phyloP scores from a whole-genome alignment of 768 basidiomycete genomes.

The Clitopilus hobsonii region DNA sequence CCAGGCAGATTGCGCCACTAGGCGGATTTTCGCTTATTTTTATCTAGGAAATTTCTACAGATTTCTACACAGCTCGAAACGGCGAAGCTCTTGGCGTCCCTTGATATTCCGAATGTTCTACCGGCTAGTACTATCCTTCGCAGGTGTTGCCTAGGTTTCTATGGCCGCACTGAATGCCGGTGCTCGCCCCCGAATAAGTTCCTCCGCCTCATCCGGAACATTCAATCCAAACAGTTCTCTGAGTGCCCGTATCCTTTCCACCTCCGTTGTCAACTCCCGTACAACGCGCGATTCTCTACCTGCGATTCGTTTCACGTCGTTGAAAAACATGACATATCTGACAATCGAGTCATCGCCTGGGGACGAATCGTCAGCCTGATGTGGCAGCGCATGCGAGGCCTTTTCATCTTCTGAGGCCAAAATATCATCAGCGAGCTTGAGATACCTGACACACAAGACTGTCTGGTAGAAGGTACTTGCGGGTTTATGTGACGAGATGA shows the following conservation, averaged over 20 bases:
- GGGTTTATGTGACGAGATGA: slow-evolving; percentile 16
- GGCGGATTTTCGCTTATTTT: too few relatives aligned
- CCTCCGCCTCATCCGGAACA: slow-evolving; percentile 15
- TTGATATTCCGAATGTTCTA: too few relatives aligned
- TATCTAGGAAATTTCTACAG: too few relatives aligned
- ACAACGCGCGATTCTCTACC: slow-evolving; percentile 18
- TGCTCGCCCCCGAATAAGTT: slow-evolving; percentile 17
- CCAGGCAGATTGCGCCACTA: background rate
- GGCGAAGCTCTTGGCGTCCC: too few relatives aligned
- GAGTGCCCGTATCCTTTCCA: slow-evolving; percentile 22
- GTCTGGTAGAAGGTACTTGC: slow-evolving; percentile 18
- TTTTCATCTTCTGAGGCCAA: background rate
- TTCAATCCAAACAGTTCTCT: slow-evolving; percentile 21
- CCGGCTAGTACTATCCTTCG: background rate
- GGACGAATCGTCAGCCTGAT: background rate
- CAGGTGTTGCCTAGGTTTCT: background rate
- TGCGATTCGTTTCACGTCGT: slow-evolving; percentile 20
- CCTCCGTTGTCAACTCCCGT: slow-evolving; percentile 19
- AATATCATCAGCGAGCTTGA: slow-evolving; percentile 18
- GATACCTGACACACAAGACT: slow-evolving; percentile 18
- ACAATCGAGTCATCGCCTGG: slow-evolving; percentile 4
- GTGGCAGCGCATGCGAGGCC: background rate
- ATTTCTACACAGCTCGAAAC: too few relatives aligned
- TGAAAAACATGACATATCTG: slow-evolving; percentile 17
- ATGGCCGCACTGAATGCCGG: slow-evolving; percentile 13